Evolutionary conservation across 2,329 filamentous ascomycete genomes (phyloP).

Genomic region (Xylaria sp.): DNA sequence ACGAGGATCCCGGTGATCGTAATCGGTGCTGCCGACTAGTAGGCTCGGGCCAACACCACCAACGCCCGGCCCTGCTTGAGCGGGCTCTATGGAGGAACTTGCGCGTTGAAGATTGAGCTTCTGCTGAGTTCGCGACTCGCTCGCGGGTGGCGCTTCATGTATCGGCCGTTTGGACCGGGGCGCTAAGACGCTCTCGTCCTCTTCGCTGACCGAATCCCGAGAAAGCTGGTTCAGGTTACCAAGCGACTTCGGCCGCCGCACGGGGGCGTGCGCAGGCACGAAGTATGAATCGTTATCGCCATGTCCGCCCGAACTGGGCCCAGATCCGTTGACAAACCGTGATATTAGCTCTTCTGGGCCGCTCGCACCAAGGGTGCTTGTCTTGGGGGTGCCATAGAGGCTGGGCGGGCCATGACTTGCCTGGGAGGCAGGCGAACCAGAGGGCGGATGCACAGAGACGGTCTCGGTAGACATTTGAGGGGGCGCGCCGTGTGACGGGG

Average conservation of each 20-base stretch:
- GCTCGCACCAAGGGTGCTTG: constrained; percentile 51
- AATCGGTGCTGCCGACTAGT: constrained; percentile 64
- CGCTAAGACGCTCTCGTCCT: constrained; percentile 59
- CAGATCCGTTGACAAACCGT: constrained; percentile 67
- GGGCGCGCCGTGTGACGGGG: constrained; percentile 69
- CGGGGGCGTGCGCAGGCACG: constrained; percentile 50
- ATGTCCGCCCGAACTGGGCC: constrained; percentile 60
- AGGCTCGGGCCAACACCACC: constrained; percentile 59
- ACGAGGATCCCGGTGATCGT: constrained; percentile 70
- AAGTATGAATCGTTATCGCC: constrained; percentile 65
- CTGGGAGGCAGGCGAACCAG: constrained; percentile 52
- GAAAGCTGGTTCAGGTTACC: constrained; percentile 51
- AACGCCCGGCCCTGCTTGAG: constrained; percentile 57
- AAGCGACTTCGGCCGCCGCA: constrained; percentile 58
- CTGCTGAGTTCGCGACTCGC: constrained; percentile 76
- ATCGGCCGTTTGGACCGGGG: constrained; percentile 57
- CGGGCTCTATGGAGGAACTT: constrained; percentile 76
- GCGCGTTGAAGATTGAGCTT: constrained; percentile 80
- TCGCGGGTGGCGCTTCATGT: constrained; percentile 57
- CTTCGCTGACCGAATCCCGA: constrained; percentile 48
- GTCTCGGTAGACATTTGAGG: constrained; percentile 73
- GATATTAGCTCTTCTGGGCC: constrained; percentile 65
- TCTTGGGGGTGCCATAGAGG: constrained; percentile 53
- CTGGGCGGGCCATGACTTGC: constrained; percentile 54
- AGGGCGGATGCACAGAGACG: constrained; percentile 58